Conservation (phyloP, 2,329 filamentous ascomycete genomes). For the Aspergillus transmontanensis region DNA sequence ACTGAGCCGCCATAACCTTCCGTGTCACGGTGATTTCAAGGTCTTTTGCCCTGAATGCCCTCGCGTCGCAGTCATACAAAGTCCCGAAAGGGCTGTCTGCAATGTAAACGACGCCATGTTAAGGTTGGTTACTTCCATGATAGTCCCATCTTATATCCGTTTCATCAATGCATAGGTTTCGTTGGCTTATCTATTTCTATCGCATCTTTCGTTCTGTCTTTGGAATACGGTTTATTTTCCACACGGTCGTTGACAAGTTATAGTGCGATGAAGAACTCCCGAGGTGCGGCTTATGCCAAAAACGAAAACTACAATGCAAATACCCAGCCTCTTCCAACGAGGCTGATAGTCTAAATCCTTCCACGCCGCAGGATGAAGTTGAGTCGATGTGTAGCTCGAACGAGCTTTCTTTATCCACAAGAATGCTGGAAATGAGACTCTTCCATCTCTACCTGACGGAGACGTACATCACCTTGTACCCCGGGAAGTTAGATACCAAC, state of each 20-base stretch:
- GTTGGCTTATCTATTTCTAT: not conserved
- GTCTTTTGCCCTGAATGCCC: slow-evolving; percentile 25
- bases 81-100: slow-evolving; percentile 42
- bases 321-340: slow-evolving; percentile 32
- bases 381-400: slow-evolving; percentile 9
- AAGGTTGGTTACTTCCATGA: slow-evolving; percentile 31
- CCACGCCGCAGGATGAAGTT: slow-evolving; percentile 22
- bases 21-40: slow-evolving; percentile 1
- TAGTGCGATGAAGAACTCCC: slow-evolving; percentile 44
- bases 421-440: slow-evolving; percentile 39
- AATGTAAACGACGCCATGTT: slow-evolving; percentile 43
- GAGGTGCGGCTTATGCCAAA: slow-evolving; percentile 39
- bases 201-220: not conserved
- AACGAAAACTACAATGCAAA: slow-evolving; percentile 39
- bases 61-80: slow-evolving; percentile 41
- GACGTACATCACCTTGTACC: slow-evolving; percentile 36
- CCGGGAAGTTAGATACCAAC: slow-evolving; percentile 32
- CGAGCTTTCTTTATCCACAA: slow-evolving; percentile 21
- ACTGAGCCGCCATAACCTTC: not conserved
- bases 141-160: not conserved
- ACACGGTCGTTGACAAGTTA: slow-evolving; percentile 1
- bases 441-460: slow-evolving; percentile 43
- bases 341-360: slow-evolving; percentile 27
- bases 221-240: not conserved
- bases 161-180: not conserved